Conservation (phyloP, 345 rosid species). For the Populus deltoides region DNA sequence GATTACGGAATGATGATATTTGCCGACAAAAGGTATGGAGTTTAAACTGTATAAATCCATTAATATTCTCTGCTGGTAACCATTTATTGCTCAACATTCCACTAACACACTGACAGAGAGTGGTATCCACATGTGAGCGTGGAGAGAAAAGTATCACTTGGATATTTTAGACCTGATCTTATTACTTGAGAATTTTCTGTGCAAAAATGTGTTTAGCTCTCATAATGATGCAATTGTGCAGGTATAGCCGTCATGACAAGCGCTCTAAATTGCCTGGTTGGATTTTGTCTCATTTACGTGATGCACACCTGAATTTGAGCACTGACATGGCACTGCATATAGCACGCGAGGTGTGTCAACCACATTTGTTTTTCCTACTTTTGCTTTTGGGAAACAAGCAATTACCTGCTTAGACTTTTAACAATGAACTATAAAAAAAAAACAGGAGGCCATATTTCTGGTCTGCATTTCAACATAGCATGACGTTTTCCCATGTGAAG, state of each 20-base stretch:
- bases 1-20: conserved; percentile 99
- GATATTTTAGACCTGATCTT: background rate
- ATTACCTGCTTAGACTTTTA: background rate
- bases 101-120: background rate
- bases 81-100: background rate
- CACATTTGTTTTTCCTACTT: background rate
- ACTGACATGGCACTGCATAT: conserved; percentile 94
- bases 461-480: background rate
- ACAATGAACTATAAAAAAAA: background rate
- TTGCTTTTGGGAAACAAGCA: background rate
- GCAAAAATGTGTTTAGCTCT: background rate
- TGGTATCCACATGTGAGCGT: background rate
- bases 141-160: background rate
- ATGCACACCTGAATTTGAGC: conserved; percentile 90
- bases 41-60: background rate
- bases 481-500: background rate
- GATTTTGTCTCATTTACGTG: conserved; percentile 86
- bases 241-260: conserved; percentile 97
- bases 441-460: background rate
- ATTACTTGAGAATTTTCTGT: background rate
- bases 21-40: conserved; percentile 84
- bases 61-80: background rate
- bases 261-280: conserved; percentile 95
- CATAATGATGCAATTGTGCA: conserved; percentile 23
- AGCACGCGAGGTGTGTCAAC: conserved; percentile 70